These are phyloP conservation scores for Neltuma alba DNA, from an alignment of 306 rosid species.

Conservation along the genomic window DNA sequence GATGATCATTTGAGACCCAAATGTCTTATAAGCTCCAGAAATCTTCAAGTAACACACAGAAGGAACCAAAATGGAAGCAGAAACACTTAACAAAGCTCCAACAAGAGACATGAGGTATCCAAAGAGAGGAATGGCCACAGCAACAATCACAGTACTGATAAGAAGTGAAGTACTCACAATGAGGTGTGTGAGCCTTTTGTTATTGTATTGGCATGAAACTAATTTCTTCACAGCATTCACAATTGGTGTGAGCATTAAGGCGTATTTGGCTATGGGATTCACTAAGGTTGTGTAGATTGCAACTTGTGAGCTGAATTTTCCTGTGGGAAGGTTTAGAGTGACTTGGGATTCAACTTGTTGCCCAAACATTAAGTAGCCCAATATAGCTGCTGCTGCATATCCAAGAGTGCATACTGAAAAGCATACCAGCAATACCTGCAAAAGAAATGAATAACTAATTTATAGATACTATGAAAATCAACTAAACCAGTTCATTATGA, in stretches of 20 bases:
- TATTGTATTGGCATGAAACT: neutral
- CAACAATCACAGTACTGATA: constrained; percentile 45
- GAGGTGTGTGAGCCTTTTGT: constrained; percentile 29
- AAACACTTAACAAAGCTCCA: no score
- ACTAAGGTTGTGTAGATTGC: constrained; percentile 38
- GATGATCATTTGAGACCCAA: constrained; percentile 33
- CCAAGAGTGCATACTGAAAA: constrained; percentile 51
- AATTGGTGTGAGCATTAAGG: constrained; percentile 53
- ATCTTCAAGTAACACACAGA: no score
- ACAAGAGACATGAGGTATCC: constrained; percentile 46
- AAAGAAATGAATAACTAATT: no score
- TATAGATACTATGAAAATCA: no score
- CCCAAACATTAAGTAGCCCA: constrained; percentile 70
- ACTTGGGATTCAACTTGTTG: constrained; percentile 46
- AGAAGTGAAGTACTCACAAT: constrained; percentile 37
- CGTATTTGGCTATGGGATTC: constrained; percentile 58
- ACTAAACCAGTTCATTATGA: no score
- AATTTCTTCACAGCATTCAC: constrained; percentile 36
- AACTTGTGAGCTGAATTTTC: constrained; percentile 41
- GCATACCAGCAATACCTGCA: constrained; percentile 70
- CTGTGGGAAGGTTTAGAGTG: constrained; percentile 51
- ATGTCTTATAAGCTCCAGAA: constrained; percentile 36
- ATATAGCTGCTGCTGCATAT: constrained; percentile 68
- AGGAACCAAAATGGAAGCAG: no score
- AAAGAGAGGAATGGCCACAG: constrained; percentile 43